Conservation (phyloP, 805 yeast genomes). For the Aciculoconidium aculeatum region DNA sequence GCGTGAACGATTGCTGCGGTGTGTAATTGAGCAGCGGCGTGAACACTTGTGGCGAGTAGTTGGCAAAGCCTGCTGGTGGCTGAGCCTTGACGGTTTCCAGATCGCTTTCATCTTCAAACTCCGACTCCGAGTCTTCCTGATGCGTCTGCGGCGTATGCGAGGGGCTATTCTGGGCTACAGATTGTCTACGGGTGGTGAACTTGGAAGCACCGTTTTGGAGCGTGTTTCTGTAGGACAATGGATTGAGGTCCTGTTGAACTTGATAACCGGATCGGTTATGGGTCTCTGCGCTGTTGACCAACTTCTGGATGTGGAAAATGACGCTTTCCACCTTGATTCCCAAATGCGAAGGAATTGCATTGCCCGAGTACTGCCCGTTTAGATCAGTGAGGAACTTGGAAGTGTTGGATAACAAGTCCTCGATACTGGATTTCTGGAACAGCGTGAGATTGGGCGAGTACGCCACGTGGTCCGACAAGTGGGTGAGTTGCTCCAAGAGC, state of each 20-base stretch:
- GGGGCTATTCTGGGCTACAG: slow-evolving; percentile 2
- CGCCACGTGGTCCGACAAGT: slow-evolving; percentile 5
- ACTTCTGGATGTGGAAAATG: slow-evolving; percentile 3
- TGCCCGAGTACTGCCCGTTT: slow-evolving; percentile 7
- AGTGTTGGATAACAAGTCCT: slow-evolving; percentile 7
- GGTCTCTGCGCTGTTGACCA: slow-evolving; percentile 3
- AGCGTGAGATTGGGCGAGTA: slow-evolving; percentile 5
- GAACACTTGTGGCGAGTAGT: no score
- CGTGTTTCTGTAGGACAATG: slow-evolving; percentile 5
- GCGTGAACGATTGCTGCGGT: no score
- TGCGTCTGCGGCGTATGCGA: no score
- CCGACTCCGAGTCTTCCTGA: slow-evolving; percentile 10
- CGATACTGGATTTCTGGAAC: slow-evolving; percentile 9
- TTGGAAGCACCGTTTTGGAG: no score
- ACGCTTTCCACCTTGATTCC: slow-evolving; percentile 6
- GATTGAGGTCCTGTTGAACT: slow-evolving; percentile 3
- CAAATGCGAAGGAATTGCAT: slow-evolving; percentile 6
- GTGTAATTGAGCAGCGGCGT: no score
- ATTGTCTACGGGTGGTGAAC: no score
- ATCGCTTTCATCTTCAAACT: slow-evolving; percentile 10
- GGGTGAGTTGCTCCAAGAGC: no score
- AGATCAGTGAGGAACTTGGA: slow-evolving; percentile 9
- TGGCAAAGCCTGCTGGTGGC: slow-evolving; percentile 1
- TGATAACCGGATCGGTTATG: slow-evolving; percentile 2
- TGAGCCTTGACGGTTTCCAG: slow-evolving; percentile 1